Evolutionary conservation across 768 basidiomycete genomes (phyloP).

Genomic region (Ramaria rubella): DNA sequence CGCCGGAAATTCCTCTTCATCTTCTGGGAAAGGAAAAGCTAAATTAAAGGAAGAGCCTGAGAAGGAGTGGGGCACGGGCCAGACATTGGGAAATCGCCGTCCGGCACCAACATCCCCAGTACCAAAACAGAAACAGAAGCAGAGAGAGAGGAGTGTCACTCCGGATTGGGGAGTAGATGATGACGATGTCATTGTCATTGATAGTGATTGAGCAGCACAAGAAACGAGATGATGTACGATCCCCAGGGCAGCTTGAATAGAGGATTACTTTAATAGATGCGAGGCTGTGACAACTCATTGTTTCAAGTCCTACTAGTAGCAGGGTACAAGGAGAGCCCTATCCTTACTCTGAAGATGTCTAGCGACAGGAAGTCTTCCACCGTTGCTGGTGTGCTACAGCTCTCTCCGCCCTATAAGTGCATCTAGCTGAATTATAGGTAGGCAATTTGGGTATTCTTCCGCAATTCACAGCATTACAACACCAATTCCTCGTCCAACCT

Average conservation of each 20-base stretch:
- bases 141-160: conserved; percentile 52
- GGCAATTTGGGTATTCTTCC: no score
- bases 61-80: conserved; percentile 30
- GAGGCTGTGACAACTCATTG: no score
- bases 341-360: no score
- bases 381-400: no score
- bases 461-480: conserved; percentile 92
- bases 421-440: no score
- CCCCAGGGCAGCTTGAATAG: no score
- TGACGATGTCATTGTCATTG: conserved; percentile 71
- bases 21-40: conserved; percentile 45
- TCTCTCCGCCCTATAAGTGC: no score
- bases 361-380: no score
- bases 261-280: no score
- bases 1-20: conserved; percentile 15
- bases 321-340: no score
- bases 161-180: conserved; percentile 83
- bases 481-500: conserved; percentile 56
- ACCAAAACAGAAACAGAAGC: conserved; percentile 30
- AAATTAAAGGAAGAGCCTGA: conserved; percentile 40
- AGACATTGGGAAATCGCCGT: conserved; percentile 37
- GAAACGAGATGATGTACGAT: no score
- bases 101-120: conserved; percentile 22
- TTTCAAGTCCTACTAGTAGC: no score
- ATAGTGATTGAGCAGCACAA: conserved; percentile 62